A percentile compares a stretch with the other conserved stretches of the same genome.
Conservation (phyloP, 2,329 filamentous ascomycete genomes). For the Epichloe bromicola region DNA sequence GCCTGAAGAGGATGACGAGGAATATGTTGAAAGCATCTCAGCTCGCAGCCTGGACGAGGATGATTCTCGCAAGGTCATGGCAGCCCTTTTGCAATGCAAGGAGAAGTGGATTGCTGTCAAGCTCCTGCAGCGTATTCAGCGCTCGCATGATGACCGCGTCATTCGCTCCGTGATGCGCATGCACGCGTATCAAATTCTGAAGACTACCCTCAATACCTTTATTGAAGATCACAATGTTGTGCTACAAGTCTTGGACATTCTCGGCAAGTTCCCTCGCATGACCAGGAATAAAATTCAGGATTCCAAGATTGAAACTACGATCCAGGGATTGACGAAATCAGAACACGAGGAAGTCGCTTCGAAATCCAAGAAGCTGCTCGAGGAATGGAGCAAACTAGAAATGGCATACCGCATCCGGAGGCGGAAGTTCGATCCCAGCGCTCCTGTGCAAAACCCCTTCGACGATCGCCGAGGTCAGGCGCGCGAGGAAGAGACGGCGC, state of each 20-base stretch:
- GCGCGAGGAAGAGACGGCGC: slow-evolving; percentile 27
- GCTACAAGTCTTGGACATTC: slow-evolving; percentile 76
- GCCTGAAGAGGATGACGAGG: slow-evolving; percentile 80
- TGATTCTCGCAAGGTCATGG: slow-evolving; percentile 89
- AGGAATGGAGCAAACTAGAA: slow-evolving; percentile 81
- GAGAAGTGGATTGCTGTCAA: slow-evolving; percentile 99
- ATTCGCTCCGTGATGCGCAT: slow-evolving; percentile 83
- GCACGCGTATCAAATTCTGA: slow-evolving; percentile 94
- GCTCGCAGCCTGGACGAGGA: slow-evolving; percentile 67
- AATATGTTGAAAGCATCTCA: slow-evolving; percentile 84
- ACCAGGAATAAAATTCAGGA: slow-evolving; percentile 96
- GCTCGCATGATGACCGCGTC: slow-evolving; percentile 74
- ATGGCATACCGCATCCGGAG: slow-evolving; percentile 86
- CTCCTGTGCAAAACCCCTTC: slow-evolving; percentile 40
- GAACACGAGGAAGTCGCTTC: slow-evolving; percentile 63
- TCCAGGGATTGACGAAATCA: slow-evolving; percentile 54
- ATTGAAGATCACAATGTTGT: slow-evolving; percentile 82
- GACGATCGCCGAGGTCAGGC: slow-evolving; percentile 46
- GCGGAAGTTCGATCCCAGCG: slow-evolving; percentile 68
- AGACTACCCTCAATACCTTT: slow-evolving; percentile 73
- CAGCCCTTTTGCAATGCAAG: slow-evolving; percentile 90
- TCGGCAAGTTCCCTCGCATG: slow-evolving; percentile 77
- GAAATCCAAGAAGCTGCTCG: slow-evolving; percentile 57
- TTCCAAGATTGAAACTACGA: slow-evolving; percentile 79
- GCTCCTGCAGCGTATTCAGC: slow-evolving; percentile 76